Percentiles rank a stretch among this genome's conserved stretches.
These are phyloP conservation scores for Mycosphaerella sp. DNA, from an alignment of 2,329 filamentous ascomycete genomes.

Conservation along the genomic window DNA sequence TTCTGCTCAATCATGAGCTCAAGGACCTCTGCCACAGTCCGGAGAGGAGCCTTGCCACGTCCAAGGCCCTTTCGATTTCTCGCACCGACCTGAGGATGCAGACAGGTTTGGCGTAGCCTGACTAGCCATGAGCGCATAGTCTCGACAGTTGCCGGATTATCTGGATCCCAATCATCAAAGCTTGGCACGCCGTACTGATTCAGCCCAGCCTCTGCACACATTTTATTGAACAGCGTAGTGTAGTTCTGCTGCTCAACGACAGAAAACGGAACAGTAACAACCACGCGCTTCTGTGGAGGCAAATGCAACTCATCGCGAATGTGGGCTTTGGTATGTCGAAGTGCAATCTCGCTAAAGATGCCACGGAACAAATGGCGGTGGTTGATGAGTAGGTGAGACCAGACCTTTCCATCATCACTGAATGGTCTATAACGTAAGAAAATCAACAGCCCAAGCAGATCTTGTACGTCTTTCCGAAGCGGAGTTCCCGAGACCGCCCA, in stretches of 20 bases:
- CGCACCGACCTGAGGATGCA: constrained; percentile 76
- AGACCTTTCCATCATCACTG: constrained; percentile 56
- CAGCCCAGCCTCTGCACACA: constrained; percentile 65
- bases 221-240: constrained; percentile 64
- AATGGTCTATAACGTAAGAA: constrained; percentile 79
- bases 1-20: constrained; percentile 88
- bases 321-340: constrained; percentile 79
- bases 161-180: constrained; percentile 57
- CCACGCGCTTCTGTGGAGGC: constrained; percentile 75
- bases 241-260: constrained; percentile 90
- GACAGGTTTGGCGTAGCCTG: constrained; percentile 70
- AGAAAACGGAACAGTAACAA: constrained; percentile 85
- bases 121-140: constrained; percentile 75
- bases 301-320: constrained; percentile 73
- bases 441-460: constrained; percentile 71
- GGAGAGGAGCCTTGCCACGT: constrained; percentile 56
- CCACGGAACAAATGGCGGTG: constrained; percentile 60
- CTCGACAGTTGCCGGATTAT: constrained; percentile 53
- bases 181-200: constrained; percentile 58
- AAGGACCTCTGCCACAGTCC: constrained; percentile 80
- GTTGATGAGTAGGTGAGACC: constrained; percentile 57
- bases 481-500: constrained; percentile 94
- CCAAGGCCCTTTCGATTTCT: constrained; percentile 60
- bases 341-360: constrained; percentile 64
- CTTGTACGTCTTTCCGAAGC: constrained; percentile 69